Evolutionary conservation across 768 basidiomycete genomes (phyloP).

Genomic region (Kockovaella imperatae): DNA sequence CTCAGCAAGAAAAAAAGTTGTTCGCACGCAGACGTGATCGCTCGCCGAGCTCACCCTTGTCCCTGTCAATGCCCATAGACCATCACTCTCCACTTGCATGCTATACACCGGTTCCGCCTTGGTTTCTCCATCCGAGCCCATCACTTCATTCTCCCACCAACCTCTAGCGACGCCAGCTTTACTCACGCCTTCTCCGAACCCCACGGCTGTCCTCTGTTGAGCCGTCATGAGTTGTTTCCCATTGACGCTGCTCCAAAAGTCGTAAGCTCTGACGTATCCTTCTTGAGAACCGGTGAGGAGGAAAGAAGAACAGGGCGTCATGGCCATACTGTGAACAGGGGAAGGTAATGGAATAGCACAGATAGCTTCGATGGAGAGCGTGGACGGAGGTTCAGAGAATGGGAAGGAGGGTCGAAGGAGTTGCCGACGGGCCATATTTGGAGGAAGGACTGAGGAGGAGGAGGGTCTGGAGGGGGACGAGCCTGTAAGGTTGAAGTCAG

Average conservation of each 20-base stretch:
- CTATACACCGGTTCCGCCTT: conserved; percentile 65
- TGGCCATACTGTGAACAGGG: conserved; percentile 77
- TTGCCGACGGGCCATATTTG: conserved; percentile 37
- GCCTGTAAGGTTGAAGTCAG: conserved; percentile 5
- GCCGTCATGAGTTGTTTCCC: conserved; percentile 78
- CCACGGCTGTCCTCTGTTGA: conserved; percentile 78
- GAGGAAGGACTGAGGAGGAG: conserved; percentile 19
- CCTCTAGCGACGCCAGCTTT: conserved; percentile 76
- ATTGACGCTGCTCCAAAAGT: conserved; percentile 80
- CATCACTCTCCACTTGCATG: conserved; percentile 83
- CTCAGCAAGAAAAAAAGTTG: background rate
- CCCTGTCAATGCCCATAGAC: conserved; percentile 83
- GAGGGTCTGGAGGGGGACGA: conserved; percentile 7
- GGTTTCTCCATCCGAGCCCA: conserved; percentile 12
- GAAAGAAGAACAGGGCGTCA: conserved; percentile 78
- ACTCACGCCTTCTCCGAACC: conserved; percentile 83
- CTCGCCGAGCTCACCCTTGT: conserved; percentile 60
- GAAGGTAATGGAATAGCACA: conserved; percentile 84
- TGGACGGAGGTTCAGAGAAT: conserved; percentile 44
- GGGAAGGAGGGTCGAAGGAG: conserved; percentile 42
- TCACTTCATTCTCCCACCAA: conserved; percentile 75
- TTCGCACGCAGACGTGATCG: background rate
- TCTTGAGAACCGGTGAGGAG: conserved; percentile 86
- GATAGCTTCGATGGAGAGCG: conserved; percentile 81
- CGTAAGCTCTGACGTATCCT: conserved; percentile 86